A percentile compares a stretch with the other conserved stretches of the same genome.
These are phyloP conservation scores for Suillus clintonianus DNA, from an alignment of 768 basidiomycete genomes.

Conservation along the genomic window DNA sequence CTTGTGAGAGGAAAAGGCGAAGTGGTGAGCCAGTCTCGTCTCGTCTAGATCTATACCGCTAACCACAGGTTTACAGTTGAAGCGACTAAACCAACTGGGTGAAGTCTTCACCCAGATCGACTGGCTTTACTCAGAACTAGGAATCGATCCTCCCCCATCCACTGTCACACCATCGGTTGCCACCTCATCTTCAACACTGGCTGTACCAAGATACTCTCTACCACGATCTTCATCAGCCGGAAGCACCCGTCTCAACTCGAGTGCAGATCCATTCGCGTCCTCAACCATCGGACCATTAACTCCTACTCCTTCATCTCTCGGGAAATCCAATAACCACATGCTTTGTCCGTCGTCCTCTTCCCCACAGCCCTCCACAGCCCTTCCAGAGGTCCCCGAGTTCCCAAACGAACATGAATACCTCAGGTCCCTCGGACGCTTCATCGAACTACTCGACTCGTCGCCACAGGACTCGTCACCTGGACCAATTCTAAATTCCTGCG, in stretches of 20 bases:
- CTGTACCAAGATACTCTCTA: conserved; percentile 36
- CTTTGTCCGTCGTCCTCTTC: conserved; percentile 36
- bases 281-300: conserved; percentile 29
- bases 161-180: conserved; percentile 42
- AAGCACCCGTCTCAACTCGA: conserved; percentile 13
- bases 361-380: neutral
- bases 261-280: conserved; percentile 29
- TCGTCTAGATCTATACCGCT: conserved; percentile 6
- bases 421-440: conserved; percentile 62
- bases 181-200: conserved; percentile 42
- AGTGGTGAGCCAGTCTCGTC: conserved; percentile 54
- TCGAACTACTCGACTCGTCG: conserved; percentile 54
- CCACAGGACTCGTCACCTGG: conserved; percentile 23
- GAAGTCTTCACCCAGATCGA: conserved; percentile 74
- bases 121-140: conserved; percentile 82
- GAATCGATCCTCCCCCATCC: conserved; percentile 60
- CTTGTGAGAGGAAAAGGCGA: conserved; percentile 85
- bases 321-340: conserved; percentile 32
- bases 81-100: conserved; percentile 66
- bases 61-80: conserved; percentile 45
- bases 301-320: conserved; percentile 51
- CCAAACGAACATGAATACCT: conserved; percentile 49
- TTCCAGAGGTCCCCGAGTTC: conserved; percentile 14
- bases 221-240: conserved; percentile 49
- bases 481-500: conserved; percentile 33